phyloP scores from a whole-genome alignment of 169 alveolate genomes.

The Plasmodium knowlesi region DNA sequence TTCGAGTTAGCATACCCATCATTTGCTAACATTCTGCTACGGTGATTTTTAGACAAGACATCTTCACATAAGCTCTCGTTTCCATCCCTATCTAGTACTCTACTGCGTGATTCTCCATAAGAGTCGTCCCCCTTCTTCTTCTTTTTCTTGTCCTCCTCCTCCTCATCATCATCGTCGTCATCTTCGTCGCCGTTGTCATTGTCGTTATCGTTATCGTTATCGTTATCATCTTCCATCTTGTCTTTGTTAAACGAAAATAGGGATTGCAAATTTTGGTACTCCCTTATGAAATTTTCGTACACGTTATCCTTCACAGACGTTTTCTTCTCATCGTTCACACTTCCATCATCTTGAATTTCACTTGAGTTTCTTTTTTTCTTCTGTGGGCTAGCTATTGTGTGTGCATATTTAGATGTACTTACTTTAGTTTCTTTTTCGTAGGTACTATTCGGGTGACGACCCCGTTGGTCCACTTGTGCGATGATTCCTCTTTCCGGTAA shows the following conservation, averaged over 20 bases:
- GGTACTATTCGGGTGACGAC: background rate
- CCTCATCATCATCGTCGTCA: background rate
- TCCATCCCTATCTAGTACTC: background rate
- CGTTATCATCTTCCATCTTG: background rate
- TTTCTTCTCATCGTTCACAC: background rate
- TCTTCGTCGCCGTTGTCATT: background rate
- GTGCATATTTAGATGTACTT: background rate
- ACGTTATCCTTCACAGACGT: slow-evolving; percentile 40
- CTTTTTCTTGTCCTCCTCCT: background rate
- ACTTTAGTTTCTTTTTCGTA: background rate
- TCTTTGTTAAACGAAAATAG: slow-evolving; percentile 40
- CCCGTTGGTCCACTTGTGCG: background rate
- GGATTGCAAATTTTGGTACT: slow-evolving; percentile 56
- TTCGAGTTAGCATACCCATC: background rate
- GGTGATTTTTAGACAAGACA: background rate
- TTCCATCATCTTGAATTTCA: background rate
- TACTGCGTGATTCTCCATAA: background rate
- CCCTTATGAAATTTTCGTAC: slow-evolving; percentile 61
- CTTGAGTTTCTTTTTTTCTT: background rate
- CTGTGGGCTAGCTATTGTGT: background rate
- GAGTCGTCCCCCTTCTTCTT: background rate
- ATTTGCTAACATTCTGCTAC: background rate
- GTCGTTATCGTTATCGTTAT: background rate
- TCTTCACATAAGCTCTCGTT: background rate
- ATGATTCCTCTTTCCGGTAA: background rate